These are phyloP conservation scores for Dujonia santamariae DNA, from an alignment of 1,139 yeast genomes.

Conservation along the genomic window DNA sequence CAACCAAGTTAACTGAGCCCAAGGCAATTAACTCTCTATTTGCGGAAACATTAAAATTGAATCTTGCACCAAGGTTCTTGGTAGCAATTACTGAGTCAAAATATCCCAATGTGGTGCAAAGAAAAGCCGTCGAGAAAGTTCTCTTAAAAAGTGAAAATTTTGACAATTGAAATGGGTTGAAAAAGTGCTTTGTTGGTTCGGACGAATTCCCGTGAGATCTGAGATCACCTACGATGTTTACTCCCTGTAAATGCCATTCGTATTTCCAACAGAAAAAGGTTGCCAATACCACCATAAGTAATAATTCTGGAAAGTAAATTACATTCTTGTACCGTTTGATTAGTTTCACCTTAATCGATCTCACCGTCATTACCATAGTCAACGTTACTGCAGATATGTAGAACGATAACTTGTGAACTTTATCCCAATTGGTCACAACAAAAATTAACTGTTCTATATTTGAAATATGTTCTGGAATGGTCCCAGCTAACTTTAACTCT, in stretches of 20 bases:
- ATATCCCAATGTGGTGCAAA: constrained; percentile 31
- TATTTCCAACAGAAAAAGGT: constrained; percentile 21
- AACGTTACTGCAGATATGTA: constrained; percentile 21
- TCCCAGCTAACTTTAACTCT: constrained; percentile 21
- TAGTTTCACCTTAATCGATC: constrained; percentile 17
- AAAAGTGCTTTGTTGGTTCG: not conserved
- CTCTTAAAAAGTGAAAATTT: constrained; percentile 19
- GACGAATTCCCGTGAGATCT: not conserved
- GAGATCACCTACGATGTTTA: constrained; percentile 26
- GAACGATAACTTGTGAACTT: constrained; percentile 21
- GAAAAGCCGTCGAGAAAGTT: constrained; percentile 26
- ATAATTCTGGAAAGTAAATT: constrained; percentile 30
- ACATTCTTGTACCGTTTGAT: constrained; percentile 16
- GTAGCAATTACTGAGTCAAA: constrained; percentile 35
- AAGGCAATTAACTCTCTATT: constrained; percentile 34
- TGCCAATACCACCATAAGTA: constrained; percentile 29
- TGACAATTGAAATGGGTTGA: constrained; percentile 6
- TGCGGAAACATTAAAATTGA: constrained; percentile 29
- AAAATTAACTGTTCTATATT: constrained; percentile 22
- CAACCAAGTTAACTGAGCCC: constrained; percentile 26
- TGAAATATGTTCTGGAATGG: constrained; percentile 19
- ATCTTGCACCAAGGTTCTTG: constrained; percentile 28
- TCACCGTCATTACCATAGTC: constrained; percentile 18
- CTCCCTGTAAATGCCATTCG: constrained; percentile 25
- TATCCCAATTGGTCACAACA: constrained; percentile 13